Base-by-base conservation (phyloP, 2,329 filamentous ascomycete genomes). In the Ophiocordyceps robertsii region DNA sequence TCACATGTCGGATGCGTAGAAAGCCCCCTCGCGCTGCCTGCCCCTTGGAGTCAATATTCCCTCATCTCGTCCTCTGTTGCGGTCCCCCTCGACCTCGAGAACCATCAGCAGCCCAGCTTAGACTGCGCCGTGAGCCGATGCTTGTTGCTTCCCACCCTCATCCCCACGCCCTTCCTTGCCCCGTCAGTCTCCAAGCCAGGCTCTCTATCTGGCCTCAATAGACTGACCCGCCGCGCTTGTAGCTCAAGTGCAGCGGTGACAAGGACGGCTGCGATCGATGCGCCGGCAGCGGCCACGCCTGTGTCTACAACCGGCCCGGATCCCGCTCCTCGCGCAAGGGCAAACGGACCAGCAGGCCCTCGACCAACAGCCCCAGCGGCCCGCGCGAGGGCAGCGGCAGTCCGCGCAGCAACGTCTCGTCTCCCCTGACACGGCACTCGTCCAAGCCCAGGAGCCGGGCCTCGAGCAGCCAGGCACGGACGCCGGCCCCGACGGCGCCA, bases 231-330 rank as follows among this genome's bases (percentile, higher is more conserved):
- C 4, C 10, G 7, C 16, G 2, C 4, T 4, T 13, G 36, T 41
- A 64, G 61, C 52, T 63, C 39, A 59, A 56, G 42, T 64, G 61
- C 44, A 63, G 56, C 43, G 61, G 61, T 31, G 59, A 62, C 37
- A 63, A 59, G 47, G 52, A 55, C 29, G 61, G 61, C 29, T 64
- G 61, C 43, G 55, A 63, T 31, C 51, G 61, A 14, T 64, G 61
- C 46, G 43, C 53, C 29, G 46, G 50, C 24, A 54, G 55, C 32
- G 48, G 53, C 8, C 51, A 60, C 38, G 38, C 43, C 19, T 64
- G 61, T 47, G 57, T 61, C 39, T 64, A 64, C 32, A 60, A 56
- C 8, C 59, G 61, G 37, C 55, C 56, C 2, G 52, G 54, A 16
- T 54, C 56, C 36, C 58, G 59, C 44, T 51, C 56, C 11, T 55